Percentiles rank a stretch among this genome's conserved stretches.
Evolutionary conservation across 164 flowering plant species (phyloP).

Genomic region (Buxus sempervirens): DNA sequence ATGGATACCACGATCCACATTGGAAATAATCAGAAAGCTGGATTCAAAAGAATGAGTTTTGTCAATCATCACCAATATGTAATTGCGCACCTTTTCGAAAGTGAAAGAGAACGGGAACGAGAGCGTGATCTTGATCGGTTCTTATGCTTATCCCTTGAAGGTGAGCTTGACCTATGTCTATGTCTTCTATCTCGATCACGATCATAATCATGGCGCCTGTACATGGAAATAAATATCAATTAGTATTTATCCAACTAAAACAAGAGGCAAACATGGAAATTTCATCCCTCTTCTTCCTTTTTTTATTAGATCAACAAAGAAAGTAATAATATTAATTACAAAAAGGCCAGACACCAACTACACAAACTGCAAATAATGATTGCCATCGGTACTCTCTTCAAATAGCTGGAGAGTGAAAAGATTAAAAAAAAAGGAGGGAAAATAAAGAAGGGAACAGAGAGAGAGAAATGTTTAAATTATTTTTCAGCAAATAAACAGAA

Average conservation of each 20-base stretch:
- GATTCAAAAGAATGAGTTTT: background rate
- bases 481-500: background rate
- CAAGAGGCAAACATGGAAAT: no score
- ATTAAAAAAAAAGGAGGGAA: background rate
- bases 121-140: constrained; percentile 34
- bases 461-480: background rate
- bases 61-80: background rate
- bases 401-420: no score
- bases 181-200: constrained; percentile 50
- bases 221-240: background rate
- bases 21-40: no score
- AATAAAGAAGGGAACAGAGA: no score
- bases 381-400: no score
- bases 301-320: no score
- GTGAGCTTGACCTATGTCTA: constrained; percentile 42
- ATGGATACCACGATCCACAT: no score
- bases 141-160: no score
- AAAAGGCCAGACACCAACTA: no score
- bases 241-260: background rate
- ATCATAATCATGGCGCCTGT: constrained; percentile 42
- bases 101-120: constrained; percentile 36
- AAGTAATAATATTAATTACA: no score
- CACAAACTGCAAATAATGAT: no score
- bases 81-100: constrained; percentile 41
- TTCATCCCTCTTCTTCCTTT: no score